phyloP scores from a whole-genome alignment of 2,329 filamentous ascomycete species.

The Pseudogymnoascus pannorum region DNA sequence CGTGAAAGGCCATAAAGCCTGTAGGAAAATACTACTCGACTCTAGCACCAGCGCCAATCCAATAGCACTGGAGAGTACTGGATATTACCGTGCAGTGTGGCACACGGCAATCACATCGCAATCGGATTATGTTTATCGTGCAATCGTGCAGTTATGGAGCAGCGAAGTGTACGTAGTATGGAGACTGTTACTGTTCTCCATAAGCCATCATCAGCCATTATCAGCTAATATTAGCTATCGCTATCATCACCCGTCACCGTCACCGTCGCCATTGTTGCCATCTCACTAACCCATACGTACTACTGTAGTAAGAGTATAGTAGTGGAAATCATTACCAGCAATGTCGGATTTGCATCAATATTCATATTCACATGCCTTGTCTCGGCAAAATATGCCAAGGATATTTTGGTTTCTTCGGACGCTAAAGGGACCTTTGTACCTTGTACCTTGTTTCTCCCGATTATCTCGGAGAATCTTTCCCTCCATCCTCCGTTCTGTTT shows the following conservation, averaged over 20 bases:
- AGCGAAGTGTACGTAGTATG: background rate
- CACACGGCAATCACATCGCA: background rate
- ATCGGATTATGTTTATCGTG: background rate
- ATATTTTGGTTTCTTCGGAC: background rate
- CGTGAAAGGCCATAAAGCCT: background rate
- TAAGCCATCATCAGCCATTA: background rate
- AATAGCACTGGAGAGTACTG: too few species aligned
- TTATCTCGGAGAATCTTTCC: background rate
- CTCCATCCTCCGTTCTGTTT: background rate
- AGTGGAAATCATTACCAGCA: background rate
- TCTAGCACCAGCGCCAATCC: too few species aligned
- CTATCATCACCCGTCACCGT: background rate
- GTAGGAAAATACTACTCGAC: too few species aligned
- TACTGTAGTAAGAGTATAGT: background rate
- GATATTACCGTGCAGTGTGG: background rate
- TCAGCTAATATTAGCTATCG: too few species aligned
- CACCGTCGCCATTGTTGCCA: too few species aligned
- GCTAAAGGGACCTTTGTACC: background rate
- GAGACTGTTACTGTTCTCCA: background rate
- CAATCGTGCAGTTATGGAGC: background rate
- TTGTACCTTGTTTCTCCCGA: background rate
- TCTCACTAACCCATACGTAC: background rate
- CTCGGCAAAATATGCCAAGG: background rate
- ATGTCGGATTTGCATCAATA: background rate
- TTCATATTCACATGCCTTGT: constrained; percentile 1